Base-by-base conservation (phyloP, 2,329 filamentous ascomycete species). In the Exophiala bonariae region DNA sequence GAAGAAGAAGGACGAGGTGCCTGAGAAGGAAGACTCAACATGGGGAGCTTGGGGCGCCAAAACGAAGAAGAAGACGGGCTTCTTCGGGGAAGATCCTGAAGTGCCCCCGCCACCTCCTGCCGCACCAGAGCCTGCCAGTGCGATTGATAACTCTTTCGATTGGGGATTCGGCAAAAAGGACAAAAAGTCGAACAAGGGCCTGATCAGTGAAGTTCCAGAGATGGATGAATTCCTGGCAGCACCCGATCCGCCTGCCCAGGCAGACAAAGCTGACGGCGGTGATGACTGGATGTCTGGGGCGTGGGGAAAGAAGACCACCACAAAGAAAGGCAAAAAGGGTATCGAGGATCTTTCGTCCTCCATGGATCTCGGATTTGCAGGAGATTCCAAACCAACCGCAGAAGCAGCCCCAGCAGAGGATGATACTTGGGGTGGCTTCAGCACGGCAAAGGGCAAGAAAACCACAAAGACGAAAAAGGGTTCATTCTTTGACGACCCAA, bases 21-120 rank as follows among this genome's bases (percentile, higher is more conserved):
- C 54, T 6, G 44, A 58, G 42, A 61, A 57, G 44, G 58, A 55
- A 61, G 67, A 16, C 23, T 26, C 23, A n/a, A 61, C 60, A 26
- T 68, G 62, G 62, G 60, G 63, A 44, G 47, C 54, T n/a, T 55
- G 58, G 28, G 50, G 52, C 1, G 64, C 70, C 34, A 70, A 73
- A 54, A 77, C 75, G 56, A 76, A 75, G 46, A 64, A 63, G 57
- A 72, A 72, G 52, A 69, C 60, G 47, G 42, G 49, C 26, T 41
- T 50, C 33, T 28, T 48, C 30, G 54, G 49, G 19, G 52, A 54
- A 3, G 52, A 59, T 46, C 43, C 50, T 8, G 44, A 59, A 13
- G 56, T 63, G 14, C 37, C 50, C 19, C 41, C 47, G 17, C 41
- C 53, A 14, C 39, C 48, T 36, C 19, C 54, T 13, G 40, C 42